These are phyloP conservation scores for Tephrocybe sp. DNA, from an alignment of 768 basidiomycete genomes.

Conservation along the genomic window DNA sequence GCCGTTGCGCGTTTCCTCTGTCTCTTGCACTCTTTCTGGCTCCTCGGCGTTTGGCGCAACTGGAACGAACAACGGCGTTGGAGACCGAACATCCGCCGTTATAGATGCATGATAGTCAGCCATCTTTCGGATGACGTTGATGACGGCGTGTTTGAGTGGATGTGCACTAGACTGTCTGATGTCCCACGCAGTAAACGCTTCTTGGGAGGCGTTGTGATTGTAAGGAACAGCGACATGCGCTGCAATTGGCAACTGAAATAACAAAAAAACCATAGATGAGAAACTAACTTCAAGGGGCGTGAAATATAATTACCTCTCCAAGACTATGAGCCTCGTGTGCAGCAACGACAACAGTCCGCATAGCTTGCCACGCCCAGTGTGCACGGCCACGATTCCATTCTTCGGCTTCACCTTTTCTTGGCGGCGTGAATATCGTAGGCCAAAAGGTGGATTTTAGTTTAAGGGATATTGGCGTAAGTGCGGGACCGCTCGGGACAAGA, in stretches of 20 bases:
- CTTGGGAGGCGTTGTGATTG: slow-evolving; percentile 22
- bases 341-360: slow-evolving; percentile 49
- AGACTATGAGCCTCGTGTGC: slow-evolving; percentile 44
- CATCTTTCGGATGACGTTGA: slow-evolving; percentile 72
- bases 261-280: slow-evolving; percentile 6
- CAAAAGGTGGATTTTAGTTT: slow-evolving; percentile 72
- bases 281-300: not conserved
- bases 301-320: slow-evolving; percentile 57
- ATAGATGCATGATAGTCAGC: slow-evolving; percentile 51
- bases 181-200: slow-evolving; percentile 62
- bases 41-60: not conserved
- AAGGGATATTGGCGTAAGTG: slow-evolving; percentile 67
- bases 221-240: slow-evolving; percentile 65
- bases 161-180: slow-evolving; percentile 67
- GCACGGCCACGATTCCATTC: slow-evolving; percentile 66
- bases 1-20: slow-evolving; percentile 48
- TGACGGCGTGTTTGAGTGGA: slow-evolving; percentile 82
- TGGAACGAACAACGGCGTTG: not conserved
- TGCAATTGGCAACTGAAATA: slow-evolving; percentile 68
- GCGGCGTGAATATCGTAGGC: slow-evolving; percentile 80
- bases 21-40: slow-evolving; percentile 7
- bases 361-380: slow-evolving; percentile 76
- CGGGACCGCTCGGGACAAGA: slow-evolving; percentile 65
- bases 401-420: slow-evolving; percentile 64
- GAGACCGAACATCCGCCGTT: not conserved